Conservation (phyloP, 83 land plant species). For the Picea mariana region DNA sequence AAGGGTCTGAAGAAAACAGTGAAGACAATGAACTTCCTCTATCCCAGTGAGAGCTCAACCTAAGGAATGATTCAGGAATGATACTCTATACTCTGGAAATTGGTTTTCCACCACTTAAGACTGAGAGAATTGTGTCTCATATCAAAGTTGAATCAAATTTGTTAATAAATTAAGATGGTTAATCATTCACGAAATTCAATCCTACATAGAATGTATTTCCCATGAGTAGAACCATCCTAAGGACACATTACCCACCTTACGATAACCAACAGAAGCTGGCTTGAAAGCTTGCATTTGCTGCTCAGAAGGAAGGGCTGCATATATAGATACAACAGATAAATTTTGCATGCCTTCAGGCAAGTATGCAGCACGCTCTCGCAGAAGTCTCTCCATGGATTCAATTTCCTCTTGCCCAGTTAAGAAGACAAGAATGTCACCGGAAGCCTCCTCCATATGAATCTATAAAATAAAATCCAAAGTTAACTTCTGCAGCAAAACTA, state of each 20-base stretch:
- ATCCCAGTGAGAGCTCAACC: no score
- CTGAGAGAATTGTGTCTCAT: no score
- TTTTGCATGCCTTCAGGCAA: conserved; percentile 55
- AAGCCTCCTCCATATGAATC: conserved; percentile 83
- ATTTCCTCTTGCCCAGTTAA: conserved; percentile 99
- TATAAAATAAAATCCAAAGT: conserved; percentile 15
- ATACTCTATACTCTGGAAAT: no score
- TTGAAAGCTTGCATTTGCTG: conserved; percentile 88
- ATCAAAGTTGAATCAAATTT: not conserved
- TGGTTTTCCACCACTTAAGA: no score
- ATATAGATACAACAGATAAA: conserved; percentile 68
- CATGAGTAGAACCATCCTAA: not conserved
- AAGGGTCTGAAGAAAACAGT: no score
- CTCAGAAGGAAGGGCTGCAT: conserved; percentile 92
- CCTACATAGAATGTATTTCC: not conserved
- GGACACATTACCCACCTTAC: conserved; percentile 62
- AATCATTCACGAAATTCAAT: not conserved
- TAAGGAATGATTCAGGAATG: no score
- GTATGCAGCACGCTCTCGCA: conserved; percentile 56
- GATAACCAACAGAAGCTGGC: conserved; percentile 81
- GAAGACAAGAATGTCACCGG: conserved; percentile 93
- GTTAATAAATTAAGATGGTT: not conserved
- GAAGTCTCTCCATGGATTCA: conserved; percentile 84
- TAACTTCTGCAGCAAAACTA: not conserved
- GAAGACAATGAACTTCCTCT: no score